A percentile compares a stretch with the other conserved stretches of the same genome.
Evolutionary conservation across 192 early-diverging fungal species (phyloP).

Genomic region (Gaertneriomyces semiglobifer): DNA sequence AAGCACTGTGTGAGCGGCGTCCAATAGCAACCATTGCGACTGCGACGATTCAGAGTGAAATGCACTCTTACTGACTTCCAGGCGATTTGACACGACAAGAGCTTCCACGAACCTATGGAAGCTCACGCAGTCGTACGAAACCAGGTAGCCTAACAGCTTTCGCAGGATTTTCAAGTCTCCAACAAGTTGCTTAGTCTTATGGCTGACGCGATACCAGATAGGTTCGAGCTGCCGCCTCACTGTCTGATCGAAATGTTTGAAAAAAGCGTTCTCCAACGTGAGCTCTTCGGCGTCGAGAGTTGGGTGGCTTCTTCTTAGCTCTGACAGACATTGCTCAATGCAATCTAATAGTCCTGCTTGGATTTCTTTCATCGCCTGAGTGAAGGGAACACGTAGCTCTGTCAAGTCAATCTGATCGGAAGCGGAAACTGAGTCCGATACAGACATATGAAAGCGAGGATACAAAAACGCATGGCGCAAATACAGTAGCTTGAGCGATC

Average conservation of each 20-base stretch:
- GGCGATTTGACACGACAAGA: constrained; percentile 59
- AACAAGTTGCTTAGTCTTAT: constrained; percentile 71
- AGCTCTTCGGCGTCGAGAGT: constrained; percentile 74
- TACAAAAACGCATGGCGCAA: constrained; percentile 80
- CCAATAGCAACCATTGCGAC: constrained; percentile 80
- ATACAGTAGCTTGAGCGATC: constrained; percentile 74
- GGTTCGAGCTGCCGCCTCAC: constrained; percentile 75
- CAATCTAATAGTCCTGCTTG: constrained; percentile 84
- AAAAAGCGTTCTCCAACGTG: constrained; percentile 82
- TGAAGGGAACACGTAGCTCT: constrained; percentile 75
- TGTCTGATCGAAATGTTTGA: constrained; percentile 78
- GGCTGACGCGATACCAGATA: constrained; percentile 79
- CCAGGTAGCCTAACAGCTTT: constrained; percentile 69
- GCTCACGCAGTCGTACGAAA: constrained; percentile 82
- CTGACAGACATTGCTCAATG: constrained; percentile 70
- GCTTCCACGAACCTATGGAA: constrained; percentile 86
- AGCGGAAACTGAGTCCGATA: constrained; percentile 53
- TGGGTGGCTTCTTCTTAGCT: constrained; percentile 65
- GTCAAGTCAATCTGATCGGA: constrained; percentile 54
- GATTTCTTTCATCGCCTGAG: constrained; percentile 75
- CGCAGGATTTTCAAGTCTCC: constrained; percentile 71
- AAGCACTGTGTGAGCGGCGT: constrained; percentile 81
- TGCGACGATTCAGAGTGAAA: constrained; percentile 35
- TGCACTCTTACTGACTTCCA: constrained; percentile 9
- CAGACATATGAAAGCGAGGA: constrained; percentile 76